Evolutionary conservation across 2,329 filamentous ascomycete species (phyloP).

Genomic region (Xylariomycetidae sp.): DNA sequence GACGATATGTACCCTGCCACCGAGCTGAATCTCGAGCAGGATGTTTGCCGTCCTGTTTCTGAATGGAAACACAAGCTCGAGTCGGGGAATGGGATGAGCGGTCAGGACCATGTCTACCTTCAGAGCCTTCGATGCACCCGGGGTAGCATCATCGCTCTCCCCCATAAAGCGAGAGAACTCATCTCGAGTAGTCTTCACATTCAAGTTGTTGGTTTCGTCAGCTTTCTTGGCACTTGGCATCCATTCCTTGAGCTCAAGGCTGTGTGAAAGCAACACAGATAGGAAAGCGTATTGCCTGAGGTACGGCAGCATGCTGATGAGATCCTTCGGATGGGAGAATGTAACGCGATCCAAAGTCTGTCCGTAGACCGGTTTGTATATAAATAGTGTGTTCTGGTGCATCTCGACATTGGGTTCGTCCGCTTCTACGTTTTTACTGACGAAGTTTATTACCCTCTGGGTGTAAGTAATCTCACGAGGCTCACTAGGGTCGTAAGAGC

Average conservation of each 20-base stretch:
- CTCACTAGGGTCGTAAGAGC: conserved; percentile 51
- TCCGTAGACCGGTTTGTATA: conserved; percentile 70
- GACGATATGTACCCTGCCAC: conserved; percentile 54
- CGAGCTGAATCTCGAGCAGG: conserved; percentile 53
- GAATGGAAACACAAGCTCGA: conserved; percentile 53
- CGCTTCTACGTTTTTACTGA: conserved; percentile 21
- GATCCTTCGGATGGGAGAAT: conserved; percentile 73
- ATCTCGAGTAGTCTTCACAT: conserved; percentile 14
- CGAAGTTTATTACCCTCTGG: conserved; percentile 41
- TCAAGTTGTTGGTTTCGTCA: conserved; percentile 10
- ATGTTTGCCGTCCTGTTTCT: conserved; percentile 44
- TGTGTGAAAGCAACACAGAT: conserved; percentile 58
- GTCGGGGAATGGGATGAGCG: conserved; percentile 42
- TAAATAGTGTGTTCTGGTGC: conserved; percentile 59
- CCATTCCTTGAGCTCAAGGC: conserved; percentile 42
- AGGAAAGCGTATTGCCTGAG: conserved; percentile 73
- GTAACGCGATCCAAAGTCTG: conserved; percentile 63
- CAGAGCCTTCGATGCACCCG: conserved; percentile 4
- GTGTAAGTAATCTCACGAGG: conserved; percentile 49
- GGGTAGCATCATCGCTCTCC: not conserved
- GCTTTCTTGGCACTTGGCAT: conserved; percentile 18
- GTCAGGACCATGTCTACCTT: conserved; percentile 48
- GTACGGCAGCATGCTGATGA: conserved; percentile 68
- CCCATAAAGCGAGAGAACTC: conserved; percentile 19
- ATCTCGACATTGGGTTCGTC: conserved; percentile 25